These are phyloP conservation scores for Scenedesmus sp. DNA, from an alignment of 163 green algal species.

Conservation along the genomic window DNA sequence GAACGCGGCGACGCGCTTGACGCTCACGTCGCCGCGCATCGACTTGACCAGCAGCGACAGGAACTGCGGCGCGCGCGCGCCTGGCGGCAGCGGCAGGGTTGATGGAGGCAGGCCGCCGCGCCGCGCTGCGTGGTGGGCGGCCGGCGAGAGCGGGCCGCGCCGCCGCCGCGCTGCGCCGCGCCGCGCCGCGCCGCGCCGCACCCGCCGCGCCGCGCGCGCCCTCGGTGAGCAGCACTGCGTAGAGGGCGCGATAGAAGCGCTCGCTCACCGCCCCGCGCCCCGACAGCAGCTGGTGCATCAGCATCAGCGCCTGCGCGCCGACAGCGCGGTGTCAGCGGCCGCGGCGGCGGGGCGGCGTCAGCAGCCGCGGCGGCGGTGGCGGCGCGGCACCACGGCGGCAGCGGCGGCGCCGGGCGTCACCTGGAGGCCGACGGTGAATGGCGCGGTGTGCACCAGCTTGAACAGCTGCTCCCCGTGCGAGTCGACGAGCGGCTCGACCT, in stretches of 20 bases:
- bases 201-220: slow-evolving; percentile 59
- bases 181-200: too few species aligned
- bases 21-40: slow-evolving; percentile 79
- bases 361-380: slow-evolving; percentile 76
- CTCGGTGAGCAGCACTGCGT: slow-evolving; percentile 78
- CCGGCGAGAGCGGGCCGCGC: too few species aligned
- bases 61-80: slow-evolving; percentile 70
- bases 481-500: slow-evolving; percentile 86
- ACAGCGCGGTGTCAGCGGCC: slow-evolving; percentile 34
- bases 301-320: slow-evolving; percentile 69
- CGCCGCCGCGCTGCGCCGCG: too few species aligned
- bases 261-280: slow-evolving; percentile 58
- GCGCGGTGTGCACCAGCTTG: slow-evolving; percentile 86
- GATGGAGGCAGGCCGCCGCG: too few species aligned
- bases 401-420: too few species aligned
- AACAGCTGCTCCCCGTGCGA: slow-evolving; percentile 85
- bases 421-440: slow-evolving; percentile 90
- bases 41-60: slow-evolving; percentile 75
- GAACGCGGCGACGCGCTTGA: slow-evolving; percentile 83
- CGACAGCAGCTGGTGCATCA: slow-evolving; percentile 90
- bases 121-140: too few species aligned
- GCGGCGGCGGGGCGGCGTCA: not conserved
- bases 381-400: slow-evolving; percentile 55
- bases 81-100: too few species aligned
- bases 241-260: slow-evolving; percentile 88